Base-by-base conservation (phyloP, 1,139 yeast species). In the Geotrichum australiense region DNA sequence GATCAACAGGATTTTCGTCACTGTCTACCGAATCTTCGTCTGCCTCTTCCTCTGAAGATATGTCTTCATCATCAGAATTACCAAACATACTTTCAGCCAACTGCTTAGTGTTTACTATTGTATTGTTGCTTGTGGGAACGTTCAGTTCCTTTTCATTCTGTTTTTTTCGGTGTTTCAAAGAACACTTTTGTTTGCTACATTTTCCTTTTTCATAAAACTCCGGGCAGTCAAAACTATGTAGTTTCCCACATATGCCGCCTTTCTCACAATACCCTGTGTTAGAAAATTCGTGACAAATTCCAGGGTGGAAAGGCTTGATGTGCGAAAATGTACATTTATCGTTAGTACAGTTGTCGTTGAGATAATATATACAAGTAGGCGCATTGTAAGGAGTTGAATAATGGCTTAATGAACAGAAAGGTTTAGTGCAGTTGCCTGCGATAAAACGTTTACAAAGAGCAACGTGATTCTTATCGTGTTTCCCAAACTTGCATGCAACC, bases 141-240 rank as follows among this genome's bases (percentile, higher is more conserved):
- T 28, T 29, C 32, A 37, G 12, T 11, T 36, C 29, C 26, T 24
- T 20, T 10, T 37, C 41, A 37, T 23, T 19, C 28, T 38, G 41
- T 26, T 21, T 32, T 4, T 40, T 35, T 16, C 27, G 22, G 27
- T 80, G 87, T 32, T 56, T 57, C 35, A 80, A 60, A 19, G 63
- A 58, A 53, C 87, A 80, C 19, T 54, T 59, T 1, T 73, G 73
- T 45, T 73, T 60, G 0, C 74, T 66, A 59, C 94, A 83, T 16
- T 52, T 55, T 11, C 82, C 82, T 16, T 66, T 64, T 47, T 75
- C 78, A 49, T 75, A 80, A 51, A 70, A 76, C 54, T 82, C 91
- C 0, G 94, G 93, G 58, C 94, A 83, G 45, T 74, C 75, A 52
- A 67, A 71, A 8, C 65, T 62, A 58, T 83, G 94, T 31, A 72